A percentile compares a stretch with the other conserved stretches of the same genome.
Conservation (phyloP, 2,329 filamentous ascomycete genomes). For the Exophiala sideris region DNA sequence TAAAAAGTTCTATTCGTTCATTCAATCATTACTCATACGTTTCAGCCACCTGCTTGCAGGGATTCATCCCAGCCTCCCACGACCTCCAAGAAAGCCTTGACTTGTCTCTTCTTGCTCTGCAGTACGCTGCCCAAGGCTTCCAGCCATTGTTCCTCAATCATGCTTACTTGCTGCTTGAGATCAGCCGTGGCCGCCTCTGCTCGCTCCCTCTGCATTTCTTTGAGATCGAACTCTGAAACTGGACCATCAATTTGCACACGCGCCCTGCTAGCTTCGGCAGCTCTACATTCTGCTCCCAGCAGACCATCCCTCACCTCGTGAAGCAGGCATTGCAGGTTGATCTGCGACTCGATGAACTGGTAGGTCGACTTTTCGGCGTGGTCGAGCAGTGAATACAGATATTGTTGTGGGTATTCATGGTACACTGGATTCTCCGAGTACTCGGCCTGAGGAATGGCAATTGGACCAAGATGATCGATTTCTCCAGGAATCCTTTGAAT, state of each 20-base stretch:
- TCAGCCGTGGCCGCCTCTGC: slow-evolving; percentile 73
- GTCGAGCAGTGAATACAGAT: slow-evolving; percentile 77
- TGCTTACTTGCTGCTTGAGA: slow-evolving; percentile 85
- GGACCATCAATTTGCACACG: slow-evolving; percentile 33
- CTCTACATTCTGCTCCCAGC: slow-evolving; percentile 64
- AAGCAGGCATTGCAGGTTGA: slow-evolving; percentile 80
- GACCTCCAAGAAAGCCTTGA: slow-evolving; percentile 68
- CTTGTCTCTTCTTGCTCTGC: slow-evolving; percentile 67
- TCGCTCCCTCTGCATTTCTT: slow-evolving; percentile 56
- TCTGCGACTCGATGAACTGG: slow-evolving; percentile 95
- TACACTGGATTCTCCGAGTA: slow-evolving; percentile 84
- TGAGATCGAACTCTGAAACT: slow-evolving; percentile 36
- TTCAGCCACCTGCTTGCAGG: slow-evolving; percentile 3
- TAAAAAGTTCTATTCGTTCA: neutral
- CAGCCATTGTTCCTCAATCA: slow-evolving; percentile 87
- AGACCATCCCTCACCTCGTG: slow-evolving; percentile 85
- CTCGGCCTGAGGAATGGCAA: slow-evolving; percentile 75
- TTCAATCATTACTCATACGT: slow-evolving; percentile 6
- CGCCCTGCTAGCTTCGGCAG: slow-evolving; percentile 63
- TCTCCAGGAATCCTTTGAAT: slow-evolving; percentile 60
- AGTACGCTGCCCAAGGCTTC: slow-evolving; percentile 80
- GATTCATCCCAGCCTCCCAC: slow-evolving; percentile 84
- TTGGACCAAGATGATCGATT: slow-evolving; percentile 35
- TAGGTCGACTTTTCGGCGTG: slow-evolving; percentile 92
- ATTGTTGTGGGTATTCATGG: slow-evolving; percentile 76